A percentile compares a stretch with the other conserved stretches of the same genome.
phyloP scores from a whole-genome alignment of 306 rosid genomes.

The Trifolium fragiferum region DNA sequence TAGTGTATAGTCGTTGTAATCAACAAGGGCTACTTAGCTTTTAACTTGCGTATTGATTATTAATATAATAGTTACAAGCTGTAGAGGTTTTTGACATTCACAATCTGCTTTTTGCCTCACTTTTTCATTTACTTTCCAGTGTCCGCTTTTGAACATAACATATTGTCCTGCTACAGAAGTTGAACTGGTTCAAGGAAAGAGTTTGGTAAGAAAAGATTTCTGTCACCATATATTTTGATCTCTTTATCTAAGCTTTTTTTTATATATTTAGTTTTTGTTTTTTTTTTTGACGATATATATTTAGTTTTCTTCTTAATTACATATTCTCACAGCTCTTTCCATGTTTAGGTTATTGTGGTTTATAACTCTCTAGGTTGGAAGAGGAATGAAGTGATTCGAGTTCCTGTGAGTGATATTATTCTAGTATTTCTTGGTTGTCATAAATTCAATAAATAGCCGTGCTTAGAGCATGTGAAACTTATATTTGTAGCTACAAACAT shows the following conservation, averaged over 20 bases:
- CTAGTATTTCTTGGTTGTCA: constrained; percentile 20
- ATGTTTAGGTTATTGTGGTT: constrained; percentile 66
- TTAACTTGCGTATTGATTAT: constrained; percentile 15
- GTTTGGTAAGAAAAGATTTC: constrained; percentile 61
- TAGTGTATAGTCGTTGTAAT: no score
- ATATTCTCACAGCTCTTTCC: constrained; percentile 28
- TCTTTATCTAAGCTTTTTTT: neutral
- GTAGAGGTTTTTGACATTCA: neutral
- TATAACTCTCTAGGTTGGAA: constrained; percentile 86
- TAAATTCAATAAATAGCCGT: constrained; percentile 12
- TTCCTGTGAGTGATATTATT: constrained; percentile 71
- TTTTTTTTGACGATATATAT: no score
- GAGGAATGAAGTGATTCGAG: constrained; percentile 77
- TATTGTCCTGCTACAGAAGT: constrained; percentile 86
- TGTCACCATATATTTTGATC: constrained; percentile 26
- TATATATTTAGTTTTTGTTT: constrained; percentile 18
- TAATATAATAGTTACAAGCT: no score
- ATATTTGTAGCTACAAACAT: constrained; percentile 34
- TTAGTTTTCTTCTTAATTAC: neutral
- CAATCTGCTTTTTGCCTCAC: constrained; percentile 15
- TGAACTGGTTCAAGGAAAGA: constrained; percentile 66
- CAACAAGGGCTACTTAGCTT: neutral
- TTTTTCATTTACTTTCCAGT: constrained; percentile 48
- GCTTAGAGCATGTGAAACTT: neutral
- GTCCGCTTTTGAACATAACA: constrained; percentile 58